Conservation (phyloP, 371 early-diverging fungal species). For the Saksenaea oblongispora region DNA sequence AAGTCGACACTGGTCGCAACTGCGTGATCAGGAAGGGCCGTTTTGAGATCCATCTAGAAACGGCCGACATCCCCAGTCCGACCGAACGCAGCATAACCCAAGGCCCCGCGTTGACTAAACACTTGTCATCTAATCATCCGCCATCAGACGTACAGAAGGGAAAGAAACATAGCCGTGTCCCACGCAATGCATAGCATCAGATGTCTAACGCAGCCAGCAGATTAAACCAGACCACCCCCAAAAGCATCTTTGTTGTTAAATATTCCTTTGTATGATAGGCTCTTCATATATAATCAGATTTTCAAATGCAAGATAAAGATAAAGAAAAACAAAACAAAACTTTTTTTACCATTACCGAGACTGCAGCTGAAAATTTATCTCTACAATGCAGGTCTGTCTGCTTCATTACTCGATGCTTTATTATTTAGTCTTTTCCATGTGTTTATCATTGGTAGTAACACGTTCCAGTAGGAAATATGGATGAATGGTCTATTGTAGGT, state of each 20-base stretch:
- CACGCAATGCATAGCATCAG: background rate
- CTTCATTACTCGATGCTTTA: too few relatives aligned
- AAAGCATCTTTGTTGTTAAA: background rate
- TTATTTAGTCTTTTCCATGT: too few relatives aligned
- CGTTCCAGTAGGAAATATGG: too few relatives aligned
- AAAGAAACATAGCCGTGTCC: background rate
- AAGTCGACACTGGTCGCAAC: conserved; percentile 14
- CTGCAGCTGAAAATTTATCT: too few relatives aligned
- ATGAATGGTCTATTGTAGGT: too few relatives aligned
- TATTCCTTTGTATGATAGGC: too few relatives aligned
- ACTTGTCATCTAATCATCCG: background rate
- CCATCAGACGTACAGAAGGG: background rate
- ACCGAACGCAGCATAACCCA: conserved; percentile 2
- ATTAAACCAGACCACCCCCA: background rate
- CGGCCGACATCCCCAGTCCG: conserved; percentile 9
- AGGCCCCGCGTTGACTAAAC: background rate
- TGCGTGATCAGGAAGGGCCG: conserved; percentile 42
- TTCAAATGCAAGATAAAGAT: too few relatives aligned
- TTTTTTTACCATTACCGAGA: too few relatives aligned
- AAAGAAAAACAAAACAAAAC: too few relatives aligned
- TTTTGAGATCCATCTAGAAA: conserved; percentile 35
- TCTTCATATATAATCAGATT: too few relatives aligned
- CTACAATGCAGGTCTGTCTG: too few relatives aligned
- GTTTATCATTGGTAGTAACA: too few relatives aligned
- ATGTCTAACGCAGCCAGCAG: background rate